Conservation (phyloP, 2,329 filamentous ascomycete genomes). For the Cercospora citrullina region DNA sequence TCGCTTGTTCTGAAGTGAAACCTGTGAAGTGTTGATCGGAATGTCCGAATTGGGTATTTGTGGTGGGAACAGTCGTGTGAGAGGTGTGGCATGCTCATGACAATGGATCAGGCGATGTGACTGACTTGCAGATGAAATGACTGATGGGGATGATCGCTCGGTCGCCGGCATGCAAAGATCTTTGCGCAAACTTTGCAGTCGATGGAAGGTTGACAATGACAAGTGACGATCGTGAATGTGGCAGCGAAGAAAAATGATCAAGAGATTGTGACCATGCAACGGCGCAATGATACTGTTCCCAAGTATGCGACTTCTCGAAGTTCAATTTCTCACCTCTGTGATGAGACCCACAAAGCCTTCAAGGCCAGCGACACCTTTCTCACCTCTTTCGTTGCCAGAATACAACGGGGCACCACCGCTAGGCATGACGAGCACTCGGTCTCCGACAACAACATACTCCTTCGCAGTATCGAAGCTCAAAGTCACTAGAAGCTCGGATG, state of each 20-base stretch:
- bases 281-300: neutral
- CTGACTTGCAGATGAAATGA: neutral
- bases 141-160: neutral
- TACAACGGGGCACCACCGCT: slow-evolving; percentile 58
- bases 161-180: neutral
- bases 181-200: neutral
- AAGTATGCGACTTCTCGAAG: neutral
- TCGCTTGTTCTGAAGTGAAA: neutral
- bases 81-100: neutral
- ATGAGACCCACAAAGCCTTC: slow-evolving; percentile 73
- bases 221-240: neutral
- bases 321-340: slow-evolving; percentile 38
- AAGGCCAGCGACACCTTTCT: slow-evolving; percentile 60
- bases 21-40: neutral
- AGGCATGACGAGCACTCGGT: slow-evolving; percentile 69
- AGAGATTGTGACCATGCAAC: neutral
- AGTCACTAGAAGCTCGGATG: slow-evolving; percentile 53
- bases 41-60: neutral
- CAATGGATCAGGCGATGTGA: neutral
- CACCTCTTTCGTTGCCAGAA: slow-evolving; percentile 38
- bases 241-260: neutral
- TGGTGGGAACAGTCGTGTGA: neutral
- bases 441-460: slow-evolving; percentile 73
- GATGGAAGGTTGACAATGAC: neutral
- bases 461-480: slow-evolving; percentile 68